Conservation (phyloP, 129 eudicot genomes). For the Logfia minima region DNA sequence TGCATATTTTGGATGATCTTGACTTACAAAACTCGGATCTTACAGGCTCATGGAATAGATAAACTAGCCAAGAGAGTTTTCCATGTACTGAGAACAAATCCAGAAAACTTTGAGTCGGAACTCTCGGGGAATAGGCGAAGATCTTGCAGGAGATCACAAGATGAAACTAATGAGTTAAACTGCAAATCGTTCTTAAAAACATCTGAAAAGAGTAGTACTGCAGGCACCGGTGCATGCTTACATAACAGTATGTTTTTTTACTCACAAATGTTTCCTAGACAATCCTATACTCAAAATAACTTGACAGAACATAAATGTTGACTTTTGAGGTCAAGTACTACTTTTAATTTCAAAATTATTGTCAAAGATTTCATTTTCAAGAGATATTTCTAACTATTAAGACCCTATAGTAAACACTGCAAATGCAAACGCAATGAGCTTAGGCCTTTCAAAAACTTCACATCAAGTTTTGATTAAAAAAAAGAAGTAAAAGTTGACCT, state of each 20-base stretch:
- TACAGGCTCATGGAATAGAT: slow-evolving; percentile 80
- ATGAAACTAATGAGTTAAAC: slow-evolving; percentile 40
- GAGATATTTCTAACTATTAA: neutral
- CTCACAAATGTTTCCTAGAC: slow-evolving; percentile 16
- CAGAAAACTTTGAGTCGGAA: slow-evolving; percentile 61
- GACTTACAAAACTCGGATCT: neutral
- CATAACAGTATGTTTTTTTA: neutral
- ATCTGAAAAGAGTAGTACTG: slow-evolving; percentile 14
- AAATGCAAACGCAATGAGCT: neutral
- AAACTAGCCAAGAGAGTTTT: slow-evolving; percentile 76
- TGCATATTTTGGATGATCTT: neutral
- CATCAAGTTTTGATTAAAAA: neutral
- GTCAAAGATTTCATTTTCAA: neutral
- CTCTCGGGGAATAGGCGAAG: slow-evolving; percentile 63
- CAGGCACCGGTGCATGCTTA: neutral
- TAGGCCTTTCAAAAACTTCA: neutral
- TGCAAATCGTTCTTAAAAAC: slow-evolving; percentile 26
- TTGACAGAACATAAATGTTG: neutral
- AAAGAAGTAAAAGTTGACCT: slow-evolving; percentile 15
- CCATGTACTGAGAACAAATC: slow-evolving; percentile 64
- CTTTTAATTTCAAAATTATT: slow-evolving; percentile 3
- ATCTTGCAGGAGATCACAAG: slow-evolving; percentile 57
- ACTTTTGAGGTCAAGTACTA: slow-evolving; percentile 21
- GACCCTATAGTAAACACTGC: neutral
- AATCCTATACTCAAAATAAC: slow-evolving; percentile 19